Evolutionary conservation across 2,329 filamentous ascomycete genomes (phyloP), one percentile per base, ranked within the genome.

Genomic region (Colletotrichum caudatum): DNA sequence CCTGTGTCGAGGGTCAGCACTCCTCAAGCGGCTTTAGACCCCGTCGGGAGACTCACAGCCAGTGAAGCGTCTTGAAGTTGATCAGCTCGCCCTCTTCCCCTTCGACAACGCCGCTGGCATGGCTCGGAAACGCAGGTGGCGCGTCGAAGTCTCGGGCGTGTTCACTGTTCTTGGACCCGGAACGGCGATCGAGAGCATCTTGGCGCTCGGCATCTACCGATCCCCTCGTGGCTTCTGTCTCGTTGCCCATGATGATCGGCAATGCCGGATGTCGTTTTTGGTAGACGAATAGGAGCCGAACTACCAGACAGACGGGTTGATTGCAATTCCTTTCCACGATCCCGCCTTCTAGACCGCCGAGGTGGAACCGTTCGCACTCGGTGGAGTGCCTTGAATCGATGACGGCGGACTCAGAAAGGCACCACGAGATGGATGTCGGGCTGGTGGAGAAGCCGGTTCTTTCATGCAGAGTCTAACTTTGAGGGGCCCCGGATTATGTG

Each of bases 41-140:
- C 18, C 2, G 1, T n/a, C 0, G 11, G 16, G 9, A 0, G n/a
- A 75, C 80, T 41, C 77, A 81, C 80, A 80, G 81, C 81, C 81
- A 82, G 11, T 77, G 77, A 37, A 82, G 69, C 0, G 79, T 80
- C 75, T 81, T 82, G 75, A 81, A 81, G 69, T 82, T 75, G 29
- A 82, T 82, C 61, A 74, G 39, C 39, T 72, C 72, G 6, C 51
- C 72, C 23, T 74, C 61, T 35, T 73, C 70, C 1, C 54, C 41
- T 29, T 71, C 69, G 2, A 29, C 33, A 1, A 69, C 20, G 6
- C 65, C 69, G n/a, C 44, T 60, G 18, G 61, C 46, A 18, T 50
- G 35, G 14, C 37, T 64, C 29, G 59, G 26, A n/a, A 69, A 64
- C 8, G 59, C 44, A 0, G 59, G 65, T 0, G 65, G 65, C 20